Evolutionary conservation across 176 grass and related monocot genomes (phyloP), one percentile per base, ranked within the genome.

Genomic region (Aechmea fasciata): DNA sequence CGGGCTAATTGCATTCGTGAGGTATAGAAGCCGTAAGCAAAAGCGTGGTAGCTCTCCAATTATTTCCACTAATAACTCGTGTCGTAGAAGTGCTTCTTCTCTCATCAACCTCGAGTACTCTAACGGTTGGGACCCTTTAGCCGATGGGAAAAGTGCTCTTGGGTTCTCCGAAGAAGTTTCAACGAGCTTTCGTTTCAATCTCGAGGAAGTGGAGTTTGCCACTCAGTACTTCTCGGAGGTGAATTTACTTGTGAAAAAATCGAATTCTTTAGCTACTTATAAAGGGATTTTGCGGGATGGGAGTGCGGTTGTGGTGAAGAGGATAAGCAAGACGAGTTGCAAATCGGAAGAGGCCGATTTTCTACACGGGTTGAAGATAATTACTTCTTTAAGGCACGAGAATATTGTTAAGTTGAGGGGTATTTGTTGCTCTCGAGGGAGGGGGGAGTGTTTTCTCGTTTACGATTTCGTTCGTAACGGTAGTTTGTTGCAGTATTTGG

Each of bases 71-170:
- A 89, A 90, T 51, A 79, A 67, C 10, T 41, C 84, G 3, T 66
- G 61, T 5, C 82, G 82, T 71, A 82, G 78, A 71, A 81, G 83
- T 71, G 73, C 85, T 1, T 91, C 86, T 22, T 86, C 94, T 11
- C 94, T 97, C 18, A 91, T 85, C 64, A 93, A 87, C 73, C 82
- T 97, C 0, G 94, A 92, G 69, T 97, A 97, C 84, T 87, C 86
- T 18, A 90, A 63, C 52, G 81, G 77, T 12, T 97, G 89, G 94
- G 94, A 97, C 55, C 94, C 94, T 49, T 69, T 96, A 73, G 86
- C 88, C 14, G 81, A 89, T 62, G 86, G 67, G 64, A 81, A 57
- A 51, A 75, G 71, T n/a, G 73, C 74, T 9, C 33, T 48, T 28
- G 81, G 70, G 64, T 75, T 74, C 63, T 69, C 80, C 25, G 78